Percentiles rank a stretch among this genome's conserved stretches.
phyloP scores from a whole-genome alignment of 2,329 filamentous ascomycete species.

The Zymoseptoria crescenta region DNA sequence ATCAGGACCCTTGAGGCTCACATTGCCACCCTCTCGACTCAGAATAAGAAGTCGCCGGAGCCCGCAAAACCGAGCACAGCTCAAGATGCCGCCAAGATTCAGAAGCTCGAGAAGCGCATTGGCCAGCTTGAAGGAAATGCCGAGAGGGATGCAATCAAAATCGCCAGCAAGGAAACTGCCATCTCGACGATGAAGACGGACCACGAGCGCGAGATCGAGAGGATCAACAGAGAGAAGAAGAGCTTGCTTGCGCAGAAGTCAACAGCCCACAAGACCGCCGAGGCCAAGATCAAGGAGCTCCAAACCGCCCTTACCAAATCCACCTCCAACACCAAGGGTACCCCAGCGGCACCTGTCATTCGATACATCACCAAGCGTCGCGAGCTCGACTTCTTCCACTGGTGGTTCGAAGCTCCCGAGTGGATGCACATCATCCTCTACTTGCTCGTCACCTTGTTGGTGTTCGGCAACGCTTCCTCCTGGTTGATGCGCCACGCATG shows the following conservation, averaged over 20 bases:
- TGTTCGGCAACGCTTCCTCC: background rate
- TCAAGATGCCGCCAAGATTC: background rate
- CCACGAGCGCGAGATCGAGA: background rate
- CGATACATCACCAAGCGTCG: background rate
- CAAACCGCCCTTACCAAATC: background rate
- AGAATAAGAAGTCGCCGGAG: background rate
- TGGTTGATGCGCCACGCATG: background rate
- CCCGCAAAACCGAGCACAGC: background rate
- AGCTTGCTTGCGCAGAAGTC: background rate
- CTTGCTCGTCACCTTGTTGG: background rate
- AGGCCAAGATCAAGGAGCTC: background rate
- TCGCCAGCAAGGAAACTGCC: background rate
- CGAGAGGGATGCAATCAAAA: background rate
- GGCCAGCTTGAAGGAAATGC: background rate
- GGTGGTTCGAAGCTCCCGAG: background rate
- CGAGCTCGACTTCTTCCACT: background rate
- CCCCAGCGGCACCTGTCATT: background rate
- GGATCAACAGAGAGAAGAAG: background rate
- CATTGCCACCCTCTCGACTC: background rate
- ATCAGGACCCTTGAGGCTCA: background rate
- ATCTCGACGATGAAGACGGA: background rate
- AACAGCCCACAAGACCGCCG: background rate
- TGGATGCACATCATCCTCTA: background rate
- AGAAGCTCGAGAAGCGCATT: background rate
- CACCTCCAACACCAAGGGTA: background rate